Evolutionary conservation across 805 yeast species (phyloP).

Genomic region (Yamadazyma insecticola): DNA sequence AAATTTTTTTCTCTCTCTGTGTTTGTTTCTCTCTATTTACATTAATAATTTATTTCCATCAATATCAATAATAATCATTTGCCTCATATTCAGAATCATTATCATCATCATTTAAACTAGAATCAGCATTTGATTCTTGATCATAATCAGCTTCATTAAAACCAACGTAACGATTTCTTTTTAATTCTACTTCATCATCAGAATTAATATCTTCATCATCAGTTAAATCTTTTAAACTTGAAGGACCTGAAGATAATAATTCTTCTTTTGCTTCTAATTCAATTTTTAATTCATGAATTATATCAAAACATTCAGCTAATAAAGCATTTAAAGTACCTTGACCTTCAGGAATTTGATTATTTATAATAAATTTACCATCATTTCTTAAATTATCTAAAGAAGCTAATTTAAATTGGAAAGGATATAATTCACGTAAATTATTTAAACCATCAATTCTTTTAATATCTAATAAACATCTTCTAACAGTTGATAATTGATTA

Average conservation of each 20-base stretch:
- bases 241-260: slow-evolving; percentile 8
- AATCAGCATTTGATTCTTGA: slow-evolving; percentile 28
- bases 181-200: slow-evolving; percentile 43
- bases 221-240: slow-evolving; percentile 10
- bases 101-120: slow-evolving; percentile 15
- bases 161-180: slow-evolving; percentile 38
- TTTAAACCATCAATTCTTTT: slow-evolving; percentile 90
- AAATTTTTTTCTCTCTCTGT: not conserved
- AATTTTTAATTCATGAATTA: slow-evolving; percentile 82
- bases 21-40: not conserved
- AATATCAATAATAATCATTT: slow-evolving; percentile 35
- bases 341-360: slow-evolving; percentile 92
- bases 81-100: slow-evolving; percentile 31
- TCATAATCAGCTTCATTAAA: slow-evolving; percentile 45
- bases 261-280: slow-evolving; percentile 68
- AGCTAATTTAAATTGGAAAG: slow-evolving; percentile 91
- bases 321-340: slow-evolving; percentile 93
- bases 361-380: slow-evolving; percentile 90
- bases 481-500: slow-evolving; percentile 87
- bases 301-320: slow-evolving; percentile 91
- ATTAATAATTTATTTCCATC: slow-evolving; percentile 4
- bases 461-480: slow-evolving; percentile 84
- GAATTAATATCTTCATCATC: slow-evolving; percentile 28
- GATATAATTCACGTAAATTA: slow-evolving; percentile 85
- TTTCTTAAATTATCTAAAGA: slow-evolving; percentile 79